These are phyloP conservation scores for Exophiala alcalophila DNA, from an alignment of 2,329 filamentous ascomycete genomes.

Conservation along the genomic window DNA sequence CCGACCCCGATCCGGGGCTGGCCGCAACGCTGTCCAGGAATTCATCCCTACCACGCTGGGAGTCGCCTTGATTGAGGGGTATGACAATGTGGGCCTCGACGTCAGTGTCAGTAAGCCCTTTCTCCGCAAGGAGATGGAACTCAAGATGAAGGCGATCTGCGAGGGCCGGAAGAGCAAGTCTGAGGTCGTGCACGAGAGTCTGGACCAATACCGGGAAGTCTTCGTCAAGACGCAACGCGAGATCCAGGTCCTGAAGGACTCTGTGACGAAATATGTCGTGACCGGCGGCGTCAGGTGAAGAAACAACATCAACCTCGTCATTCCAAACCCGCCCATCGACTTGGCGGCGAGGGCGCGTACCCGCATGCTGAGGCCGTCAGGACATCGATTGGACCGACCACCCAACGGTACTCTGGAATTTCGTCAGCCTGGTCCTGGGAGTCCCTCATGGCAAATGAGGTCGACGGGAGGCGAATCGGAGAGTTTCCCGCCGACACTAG, in stretches of 20 bases:
- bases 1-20: slow-evolving; percentile 49
- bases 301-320: no score
- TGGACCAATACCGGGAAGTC: slow-evolving; percentile 81
- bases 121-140: slow-evolving; percentile 94
- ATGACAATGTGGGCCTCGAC: slow-evolving; percentile 90
- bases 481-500: slow-evolving; percentile 12
- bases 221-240: slow-evolving; percentile 78
- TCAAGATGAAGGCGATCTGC: slow-evolving; percentile 95
- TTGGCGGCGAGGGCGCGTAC: no score
- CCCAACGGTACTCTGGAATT: no score
- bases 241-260: slow-evolving; percentile 61
- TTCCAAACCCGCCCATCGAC: no score
- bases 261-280: slow-evolving; percentile 57
- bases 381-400: no score
- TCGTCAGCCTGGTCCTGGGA: no score
- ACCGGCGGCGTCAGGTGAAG: slow-evolving; percentile 31
- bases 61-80: slow-evolving; percentile 87
- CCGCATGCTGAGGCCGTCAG: no score
- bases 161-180: slow-evolving; percentile 74
- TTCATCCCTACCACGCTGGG: slow-evolving; percentile 92
- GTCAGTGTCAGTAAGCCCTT: slow-evolving; percentile 94
- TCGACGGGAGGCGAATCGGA: slow-evolving; percentile 12
- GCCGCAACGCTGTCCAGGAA: slow-evolving; percentile 62
- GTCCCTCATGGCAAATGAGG: background rate
- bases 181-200: slow-evolving; percentile 74